phyloP scores from a whole-genome alignment of 1,139 yeast species.

The Citeromyces hawaiiensis region DNA sequence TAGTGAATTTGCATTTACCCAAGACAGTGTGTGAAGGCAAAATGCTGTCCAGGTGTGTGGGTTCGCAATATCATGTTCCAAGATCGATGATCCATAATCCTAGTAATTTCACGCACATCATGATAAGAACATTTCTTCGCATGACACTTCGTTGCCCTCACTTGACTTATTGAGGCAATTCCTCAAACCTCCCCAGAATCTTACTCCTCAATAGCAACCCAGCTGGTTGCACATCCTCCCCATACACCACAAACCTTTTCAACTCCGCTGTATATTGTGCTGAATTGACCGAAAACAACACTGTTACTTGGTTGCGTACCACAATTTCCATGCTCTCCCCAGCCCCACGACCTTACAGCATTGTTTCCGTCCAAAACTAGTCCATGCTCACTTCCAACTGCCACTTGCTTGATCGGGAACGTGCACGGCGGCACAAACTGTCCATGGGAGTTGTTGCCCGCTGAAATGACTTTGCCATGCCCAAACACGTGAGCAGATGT shows the following conservation, averaged over 20 bases:
- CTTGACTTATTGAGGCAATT: too few relatives aligned
- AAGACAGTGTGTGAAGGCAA: too few relatives aligned
- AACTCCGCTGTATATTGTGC: conserved; percentile 19
- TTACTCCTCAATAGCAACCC: conserved; percentile 13
- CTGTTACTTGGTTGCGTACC: conserved; percentile 27
- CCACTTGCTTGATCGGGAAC: conserved; percentile 12
- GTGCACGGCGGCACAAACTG: conserved; percentile 28
- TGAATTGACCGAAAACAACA: conserved; percentile 16
- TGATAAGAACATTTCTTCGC: too few relatives aligned
- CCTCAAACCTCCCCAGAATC: too few relatives aligned
- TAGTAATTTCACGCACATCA: too few relatives aligned
- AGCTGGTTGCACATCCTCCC: conserved; percentile 34
- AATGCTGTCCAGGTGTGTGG: too few relatives aligned
- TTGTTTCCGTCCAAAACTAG: conserved; percentile 22
- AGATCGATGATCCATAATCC: too few relatives aligned
- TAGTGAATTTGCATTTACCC: too few relatives aligned
- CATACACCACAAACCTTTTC: conserved; percentile 20
- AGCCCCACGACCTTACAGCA: conserved; percentile 71
- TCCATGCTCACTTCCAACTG: conserved; percentile 85
- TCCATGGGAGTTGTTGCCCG: conserved; percentile 70
- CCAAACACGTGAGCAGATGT: conserved; percentile 47
- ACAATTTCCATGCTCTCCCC: conserved; percentile 99
- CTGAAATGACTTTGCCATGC: conserved; percentile 23
- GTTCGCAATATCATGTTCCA: too few relatives aligned
- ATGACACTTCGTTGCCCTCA: too few relatives aligned